phyloP scores from a whole-genome alignment of 768 basidiomycete species.

The Hydnomerulius pinastri region DNA sequence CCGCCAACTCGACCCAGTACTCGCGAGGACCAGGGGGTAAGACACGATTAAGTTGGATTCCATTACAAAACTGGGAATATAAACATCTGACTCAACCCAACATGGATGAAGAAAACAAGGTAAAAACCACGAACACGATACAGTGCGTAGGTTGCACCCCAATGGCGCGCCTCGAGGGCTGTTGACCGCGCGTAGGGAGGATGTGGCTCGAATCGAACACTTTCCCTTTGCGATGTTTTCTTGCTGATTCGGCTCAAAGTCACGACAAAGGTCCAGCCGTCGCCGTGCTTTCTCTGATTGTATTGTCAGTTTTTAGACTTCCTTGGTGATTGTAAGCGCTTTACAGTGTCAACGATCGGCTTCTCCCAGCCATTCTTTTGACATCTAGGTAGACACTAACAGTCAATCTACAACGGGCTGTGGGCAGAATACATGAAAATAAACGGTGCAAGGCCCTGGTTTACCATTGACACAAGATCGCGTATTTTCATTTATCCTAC shows the following conservation, averaged over 20 bases:
- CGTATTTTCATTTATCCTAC: neutral
- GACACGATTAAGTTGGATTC: conserved; percentile 68
- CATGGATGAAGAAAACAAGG: neutral
- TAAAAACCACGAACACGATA: conserved; percentile 68
- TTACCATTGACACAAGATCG: neutral
- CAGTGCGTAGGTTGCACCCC: conserved; percentile 85
- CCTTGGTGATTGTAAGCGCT: conserved; percentile 1
- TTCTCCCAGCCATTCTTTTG: conserved; percentile 91
- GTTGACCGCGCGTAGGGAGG: conserved; percentile 67
- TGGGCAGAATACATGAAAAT: neutral
- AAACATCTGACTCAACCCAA: conserved; percentile 22
- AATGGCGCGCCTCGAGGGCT: conserved; percentile 85
- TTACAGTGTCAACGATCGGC: conserved; percentile 75
- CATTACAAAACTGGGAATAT: conserved; percentile 65
- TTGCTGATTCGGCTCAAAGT: conserved; percentile 67
- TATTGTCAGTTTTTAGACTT: conserved; percentile 5
- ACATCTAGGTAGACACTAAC: conserved; percentile 50
- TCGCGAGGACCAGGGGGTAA: conserved; percentile 84
- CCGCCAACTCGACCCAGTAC: conserved; percentile 80
- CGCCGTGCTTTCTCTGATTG: conserved; percentile 45
- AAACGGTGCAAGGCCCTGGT: neutral
- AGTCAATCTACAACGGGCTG: conserved; percentile 2
- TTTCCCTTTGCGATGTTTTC: conserved; percentile 69
- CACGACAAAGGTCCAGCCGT: conserved; percentile 66
- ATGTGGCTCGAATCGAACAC: conserved; percentile 71